phyloP scores from a whole-genome alignment of 192 early-diverging fungal genomes.

The Globomyces pollinis-pini region DNA sequence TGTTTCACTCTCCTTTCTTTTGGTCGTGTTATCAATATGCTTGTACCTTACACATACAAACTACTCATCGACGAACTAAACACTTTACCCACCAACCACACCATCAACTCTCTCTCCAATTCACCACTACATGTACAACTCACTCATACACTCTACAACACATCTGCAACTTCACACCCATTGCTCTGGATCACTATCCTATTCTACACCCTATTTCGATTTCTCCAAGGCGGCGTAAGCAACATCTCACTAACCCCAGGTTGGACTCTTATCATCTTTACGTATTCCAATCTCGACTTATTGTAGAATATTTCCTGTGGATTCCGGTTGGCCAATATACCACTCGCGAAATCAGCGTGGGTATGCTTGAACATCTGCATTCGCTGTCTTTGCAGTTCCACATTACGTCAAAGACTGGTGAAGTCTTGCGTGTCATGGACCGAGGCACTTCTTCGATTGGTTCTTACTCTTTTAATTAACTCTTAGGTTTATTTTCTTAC shows the following conservation, averaged over 20 bases:
- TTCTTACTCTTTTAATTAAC: too few species aligned
- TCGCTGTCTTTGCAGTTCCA: constrained; percentile 84
- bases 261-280: constrained; percentile 60
- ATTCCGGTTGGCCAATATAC: constrained; percentile 91
- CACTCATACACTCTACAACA: constrained; percentile 1
- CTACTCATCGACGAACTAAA: constrained; percentile 65
- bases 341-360: constrained; percentile 81
- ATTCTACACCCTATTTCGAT: constrained; percentile 54
- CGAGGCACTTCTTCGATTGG: constrained; percentile 57
- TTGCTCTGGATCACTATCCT: constrained; percentile 54
- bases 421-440: constrained; percentile 86
- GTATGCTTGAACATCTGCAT: constrained; percentile 86
- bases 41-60: constrained; percentile 80
- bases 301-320: constrained; percentile 85
- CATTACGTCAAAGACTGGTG: constrained; percentile 83
- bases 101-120: neutral
- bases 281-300: too few species aligned
- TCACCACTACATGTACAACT: too few species aligned
- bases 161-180: too few species aligned
- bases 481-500: constrained; percentile 11
- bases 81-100: constrained; percentile 17
- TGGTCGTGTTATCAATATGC: constrained; percentile 64
- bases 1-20: constrained; percentile 58
- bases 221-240: constrained; percentile 73
- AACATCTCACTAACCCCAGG: too few species aligned